These are phyloP conservation scores for Heterobasidion irregulare DNA, from an alignment of 1,284 basidiomycete genomes.

Conservation along the genomic window DNA sequence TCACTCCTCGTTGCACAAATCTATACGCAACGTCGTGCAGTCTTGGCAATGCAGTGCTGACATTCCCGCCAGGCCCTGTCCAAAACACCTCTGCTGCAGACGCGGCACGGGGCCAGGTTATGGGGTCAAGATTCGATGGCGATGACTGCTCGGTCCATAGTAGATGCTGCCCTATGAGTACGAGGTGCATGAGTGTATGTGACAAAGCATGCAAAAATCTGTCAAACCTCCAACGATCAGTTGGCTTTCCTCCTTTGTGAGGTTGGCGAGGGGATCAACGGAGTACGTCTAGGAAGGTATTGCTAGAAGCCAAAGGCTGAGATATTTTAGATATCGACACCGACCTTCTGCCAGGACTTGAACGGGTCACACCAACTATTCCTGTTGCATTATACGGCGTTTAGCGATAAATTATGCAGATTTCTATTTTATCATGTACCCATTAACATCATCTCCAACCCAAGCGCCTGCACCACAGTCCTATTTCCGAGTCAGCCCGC, in stretches of 20 bases:
- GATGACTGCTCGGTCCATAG: slow-evolving; percentile 77
- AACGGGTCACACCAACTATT: slow-evolving; percentile 64
- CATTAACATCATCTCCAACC: slow-evolving; percentile 41
- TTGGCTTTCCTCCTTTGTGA: slow-evolving; percentile 37
- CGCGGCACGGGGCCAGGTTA: slow-evolving; percentile 76
- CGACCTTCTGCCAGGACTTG: slow-evolving; percentile 59
- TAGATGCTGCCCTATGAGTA: slow-evolving; percentile 37
- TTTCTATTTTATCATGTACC: neutral
- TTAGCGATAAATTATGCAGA: neutral
- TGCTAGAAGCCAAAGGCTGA: neutral
- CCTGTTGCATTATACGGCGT: slow-evolving; percentile 8
- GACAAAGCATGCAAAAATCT: neutral
- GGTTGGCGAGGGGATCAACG: slow-evolving; percentile 61
- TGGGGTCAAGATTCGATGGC: slow-evolving; percentile 60
- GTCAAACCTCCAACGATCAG: slow-evolving; percentile 51
- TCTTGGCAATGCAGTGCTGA: slow-evolving; percentile 51
- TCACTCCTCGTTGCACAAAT: slow-evolving; percentile 62
- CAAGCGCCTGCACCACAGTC: slow-evolving; percentile 78
- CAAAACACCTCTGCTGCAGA: slow-evolving; percentile 80
- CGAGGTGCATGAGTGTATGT: neutral
- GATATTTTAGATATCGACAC: neutral
- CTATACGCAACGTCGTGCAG: slow-evolving; percentile 70
- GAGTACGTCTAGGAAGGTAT: slow-evolving; percentile 33
- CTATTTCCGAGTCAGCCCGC: slow-evolving; percentile 19
- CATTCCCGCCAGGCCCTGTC: slow-evolving; percentile 54